A percentile compares a stretch with the other conserved stretches of the same genome.
Evolutionary conservation across 805 yeast genomes (phyloP).

Genomic region (Metschnikowia cerradonensis): DNA sequence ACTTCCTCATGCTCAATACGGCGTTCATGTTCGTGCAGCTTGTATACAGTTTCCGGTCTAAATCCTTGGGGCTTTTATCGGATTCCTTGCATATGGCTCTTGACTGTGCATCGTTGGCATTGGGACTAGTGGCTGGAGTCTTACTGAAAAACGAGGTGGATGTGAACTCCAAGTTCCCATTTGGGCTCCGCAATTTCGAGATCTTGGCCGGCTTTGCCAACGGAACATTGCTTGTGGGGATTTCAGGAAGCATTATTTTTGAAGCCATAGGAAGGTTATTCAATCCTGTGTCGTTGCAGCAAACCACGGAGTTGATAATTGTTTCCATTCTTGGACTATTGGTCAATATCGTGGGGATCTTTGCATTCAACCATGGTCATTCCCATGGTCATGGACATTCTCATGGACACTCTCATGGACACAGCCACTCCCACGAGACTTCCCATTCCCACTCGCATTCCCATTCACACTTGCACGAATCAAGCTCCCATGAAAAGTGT

Average conservation of each 20-base stretch:
- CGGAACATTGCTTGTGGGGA: constrained; percentile 83
- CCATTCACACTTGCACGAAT: constrained; percentile 8
- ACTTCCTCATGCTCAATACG: constrained; percentile 78
- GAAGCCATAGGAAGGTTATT: constrained; percentile 82
- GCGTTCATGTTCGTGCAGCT: constrained; percentile 94
- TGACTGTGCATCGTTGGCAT: constrained; percentile 85
- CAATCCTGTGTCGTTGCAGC: constrained; percentile 72
- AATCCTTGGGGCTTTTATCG: constrained; percentile 83
- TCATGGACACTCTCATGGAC: constrained; percentile 22
- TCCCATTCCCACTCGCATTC: no score
- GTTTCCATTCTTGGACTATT: constrained; percentile 82
- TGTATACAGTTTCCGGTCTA: constrained; percentile 86
- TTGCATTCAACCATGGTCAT: constrained; percentile 85
- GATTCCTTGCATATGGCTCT: constrained; percentile 96
- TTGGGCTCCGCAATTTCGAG: constrained; percentile 80
- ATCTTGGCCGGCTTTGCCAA: constrained; percentile 94
- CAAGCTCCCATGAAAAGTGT: constrained; percentile 8
- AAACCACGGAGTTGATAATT: constrained; percentile 76
- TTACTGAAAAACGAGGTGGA: constrained; percentile 37
- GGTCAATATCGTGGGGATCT: constrained; percentile 88
- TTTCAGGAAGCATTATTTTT: constrained; percentile 80
- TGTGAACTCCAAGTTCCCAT: constrained; percentile 71
- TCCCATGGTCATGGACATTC: constrained; percentile 28
- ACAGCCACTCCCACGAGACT: constrained; percentile 8
- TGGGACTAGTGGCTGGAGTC: constrained; percentile 84